phyloP scores from a whole-genome alignment of 2,329 filamentous ascomycete species.

The Aspergillus brunneoviolaceus region DNA sequence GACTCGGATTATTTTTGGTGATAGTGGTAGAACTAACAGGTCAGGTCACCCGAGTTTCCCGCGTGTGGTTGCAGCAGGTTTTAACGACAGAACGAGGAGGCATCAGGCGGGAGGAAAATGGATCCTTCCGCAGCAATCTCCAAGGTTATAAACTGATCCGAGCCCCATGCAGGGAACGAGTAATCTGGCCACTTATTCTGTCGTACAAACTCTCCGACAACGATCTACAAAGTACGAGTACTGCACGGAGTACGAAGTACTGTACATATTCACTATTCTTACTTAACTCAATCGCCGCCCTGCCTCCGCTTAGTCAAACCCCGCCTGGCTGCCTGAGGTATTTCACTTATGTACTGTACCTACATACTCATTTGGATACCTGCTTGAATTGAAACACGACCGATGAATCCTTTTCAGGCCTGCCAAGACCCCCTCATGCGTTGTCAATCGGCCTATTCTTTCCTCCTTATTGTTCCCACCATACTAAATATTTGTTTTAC shows the following conservation, averaged over 20 bases:
- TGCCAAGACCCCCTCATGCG: not conserved
- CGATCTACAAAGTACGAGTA: not conserved
- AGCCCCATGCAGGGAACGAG: not conserved
- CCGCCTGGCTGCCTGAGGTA: not conserved
- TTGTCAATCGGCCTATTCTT: not conserved
- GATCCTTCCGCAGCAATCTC: not conserved
- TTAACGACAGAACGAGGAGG: conserved; percentile 8
- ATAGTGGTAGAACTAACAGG: not conserved
- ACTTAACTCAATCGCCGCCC: not conserved
- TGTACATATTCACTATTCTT: not conserved
- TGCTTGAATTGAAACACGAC: not conserved
- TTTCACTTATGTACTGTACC: not conserved
- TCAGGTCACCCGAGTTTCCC: conserved; percentile 17
- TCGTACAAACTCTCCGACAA: not conserved
- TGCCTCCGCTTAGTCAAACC: not conserved
- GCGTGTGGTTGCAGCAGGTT: conserved; percentile 18
- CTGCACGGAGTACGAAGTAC: no score
- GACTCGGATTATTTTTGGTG: not conserved
- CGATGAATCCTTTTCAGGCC: not conserved
- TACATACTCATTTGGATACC: no score
- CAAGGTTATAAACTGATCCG: conserved; percentile 4
- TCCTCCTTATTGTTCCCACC: not conserved
- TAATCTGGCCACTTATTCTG: not conserved
- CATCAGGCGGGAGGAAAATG: conserved; percentile 2
- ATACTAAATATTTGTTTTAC: not conserved